These are phyloP conservation scores for Boletus tomentosulus DNA, from an alignment of 768 basidiomycete genomes.

Conservation along the genomic window DNA sequence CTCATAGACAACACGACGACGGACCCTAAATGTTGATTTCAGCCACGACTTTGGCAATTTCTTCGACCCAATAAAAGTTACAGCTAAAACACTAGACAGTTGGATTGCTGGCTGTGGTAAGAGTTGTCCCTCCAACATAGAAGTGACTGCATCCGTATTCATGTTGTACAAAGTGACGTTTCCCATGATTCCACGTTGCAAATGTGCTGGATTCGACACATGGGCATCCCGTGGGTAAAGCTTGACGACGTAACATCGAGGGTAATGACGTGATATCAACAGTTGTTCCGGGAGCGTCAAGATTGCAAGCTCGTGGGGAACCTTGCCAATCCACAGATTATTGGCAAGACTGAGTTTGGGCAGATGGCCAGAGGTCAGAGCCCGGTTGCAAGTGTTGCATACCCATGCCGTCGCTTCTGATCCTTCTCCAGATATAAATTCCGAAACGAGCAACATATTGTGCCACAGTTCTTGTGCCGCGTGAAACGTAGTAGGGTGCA, in stretches of 20 bases:
- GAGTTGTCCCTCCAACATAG: conserved; percentile 14
- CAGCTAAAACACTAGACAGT: conserved; percentile 27
- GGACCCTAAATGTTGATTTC: conserved; percentile 23
- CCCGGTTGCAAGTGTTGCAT: background rate
- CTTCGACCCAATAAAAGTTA: conserved; percentile 30
- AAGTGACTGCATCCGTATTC: conserved; percentile 18
- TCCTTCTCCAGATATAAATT: background rate
- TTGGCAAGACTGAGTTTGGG: conserved; percentile 32
- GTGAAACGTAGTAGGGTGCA: background rate
- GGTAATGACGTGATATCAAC: conserved; percentile 31
- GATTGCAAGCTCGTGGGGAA: conserved; percentile 23
- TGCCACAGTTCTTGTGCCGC: background rate
- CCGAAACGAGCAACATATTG: background rate
- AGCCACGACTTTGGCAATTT: conserved; percentile 18
- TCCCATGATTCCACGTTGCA: conserved; percentile 27
- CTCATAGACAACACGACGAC: conserved; percentile 12
- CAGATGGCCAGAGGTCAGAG: background rate
- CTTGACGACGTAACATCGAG: conserved; percentile 35
- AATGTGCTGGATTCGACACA: background rate
- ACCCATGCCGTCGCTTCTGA: background rate
- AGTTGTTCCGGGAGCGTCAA: conserved; percentile 36
- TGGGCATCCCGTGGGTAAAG: conserved; percentile 26
- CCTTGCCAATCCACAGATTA: conserved; percentile 36
- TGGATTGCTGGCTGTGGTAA: conserved; percentile 24
- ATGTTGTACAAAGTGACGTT: conserved; percentile 34